Evolutionary conservation across 2,329 filamentous ascomycete species (phyloP).

Genomic region (Neonectria ditissima): DNA sequence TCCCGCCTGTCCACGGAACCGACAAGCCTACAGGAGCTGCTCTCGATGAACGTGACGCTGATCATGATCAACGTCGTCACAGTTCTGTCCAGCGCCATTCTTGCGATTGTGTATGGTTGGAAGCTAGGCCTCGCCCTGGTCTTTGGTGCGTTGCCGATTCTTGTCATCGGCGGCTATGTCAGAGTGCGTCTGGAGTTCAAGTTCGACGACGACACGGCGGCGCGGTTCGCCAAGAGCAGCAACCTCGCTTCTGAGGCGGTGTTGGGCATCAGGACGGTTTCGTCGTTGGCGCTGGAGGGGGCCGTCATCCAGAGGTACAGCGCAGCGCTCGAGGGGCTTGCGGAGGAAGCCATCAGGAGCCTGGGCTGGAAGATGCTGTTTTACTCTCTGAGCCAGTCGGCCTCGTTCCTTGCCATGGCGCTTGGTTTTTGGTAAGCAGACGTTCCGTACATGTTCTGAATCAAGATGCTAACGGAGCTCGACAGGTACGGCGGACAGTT

Average conservation of each 20-base stretch:
- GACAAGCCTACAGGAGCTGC: slow-evolving; percentile 62
- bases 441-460: neutral
- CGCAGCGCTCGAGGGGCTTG: slow-evolving; percentile 47
- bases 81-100: slow-evolving; percentile 57
- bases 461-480: slow-evolving; percentile 1
- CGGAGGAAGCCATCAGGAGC: slow-evolving; percentile 44
- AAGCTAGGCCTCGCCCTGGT: slow-evolving; percentile 62
- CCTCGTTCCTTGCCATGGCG: slow-evolving; percentile 54
- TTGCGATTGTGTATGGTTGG: slow-evolving; percentile 62
- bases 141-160: slow-evolving; percentile 58
- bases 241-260: slow-evolving; percentile 63
- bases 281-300: slow-evolving; percentile 60
- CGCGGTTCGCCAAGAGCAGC: slow-evolving; percentile 60
- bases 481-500: slow-evolving; percentile 54
- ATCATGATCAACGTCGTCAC: slow-evolving; percentile 61
- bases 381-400: slow-evolving; percentile 55
- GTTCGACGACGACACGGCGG: slow-evolving; percentile 58
- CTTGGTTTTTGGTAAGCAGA: slow-evolving; percentile 53
- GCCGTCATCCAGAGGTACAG: slow-evolving; percentile 54
- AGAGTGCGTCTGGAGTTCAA: slow-evolving; percentile 62
- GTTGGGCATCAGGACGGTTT: slow-evolving; percentile 61
- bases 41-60: slow-evolving; percentile 61
- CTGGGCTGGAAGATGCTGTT: slow-evolving; percentile 56
- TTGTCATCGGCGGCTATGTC: slow-evolving; percentile 59
- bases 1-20: slow-evolving; percentile 54